Evolutionary conservation across 768 basidiomycete species (phyloP).

Genomic region (Flagelloscypha sp.): DNA sequence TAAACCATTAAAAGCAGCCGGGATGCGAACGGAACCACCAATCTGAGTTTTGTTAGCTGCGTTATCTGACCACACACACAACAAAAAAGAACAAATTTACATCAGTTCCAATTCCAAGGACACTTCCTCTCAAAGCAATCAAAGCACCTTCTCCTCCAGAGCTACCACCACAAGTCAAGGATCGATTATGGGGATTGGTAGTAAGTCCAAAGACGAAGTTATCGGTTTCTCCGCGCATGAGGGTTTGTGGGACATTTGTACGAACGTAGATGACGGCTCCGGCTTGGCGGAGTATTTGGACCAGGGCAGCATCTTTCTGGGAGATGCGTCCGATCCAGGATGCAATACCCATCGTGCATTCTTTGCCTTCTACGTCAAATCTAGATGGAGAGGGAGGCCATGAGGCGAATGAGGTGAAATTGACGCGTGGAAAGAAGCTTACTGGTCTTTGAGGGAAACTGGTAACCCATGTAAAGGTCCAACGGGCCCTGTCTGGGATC

Average conservation of each 20-base stretch:
- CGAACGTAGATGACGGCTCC: constrained; percentile 55
- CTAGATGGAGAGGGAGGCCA: neutral
- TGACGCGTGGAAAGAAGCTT: constrained; percentile 14
- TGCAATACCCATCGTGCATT: constrained; percentile 35
- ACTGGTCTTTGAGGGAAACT: constrained; percentile 29
- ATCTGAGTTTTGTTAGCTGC: neutral
- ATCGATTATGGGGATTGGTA: constrained; percentile 49
- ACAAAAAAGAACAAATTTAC: constrained; percentile 22
- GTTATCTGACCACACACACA: neutral
- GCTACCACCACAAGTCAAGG: constrained; percentile 53
- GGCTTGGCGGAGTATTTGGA: constrained; percentile 41
- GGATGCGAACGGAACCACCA: constrained; percentile 47
- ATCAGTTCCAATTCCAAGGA: constrained; percentile 57
- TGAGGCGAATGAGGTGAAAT: neutral
- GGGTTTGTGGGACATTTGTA: constrained; percentile 50
- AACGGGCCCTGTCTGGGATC: constrained; percentile 36
- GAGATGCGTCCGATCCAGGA: constrained; percentile 43
- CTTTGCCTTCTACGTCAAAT: constrained; percentile 2
- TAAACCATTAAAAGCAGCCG: constrained; percentile 46
- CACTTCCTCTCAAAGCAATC: constrained; percentile 49
- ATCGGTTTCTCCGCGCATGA: constrained; percentile 52
- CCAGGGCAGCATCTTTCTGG: constrained; percentile 40
- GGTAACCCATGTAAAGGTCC: constrained; percentile 48
- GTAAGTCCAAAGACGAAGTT: constrained; percentile 61
- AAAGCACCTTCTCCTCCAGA: constrained; percentile 64